phyloP scores from a whole-genome alignment of 2,329 filamentous ascomycete genomes.

The Cladosporium sp. region DNA sequence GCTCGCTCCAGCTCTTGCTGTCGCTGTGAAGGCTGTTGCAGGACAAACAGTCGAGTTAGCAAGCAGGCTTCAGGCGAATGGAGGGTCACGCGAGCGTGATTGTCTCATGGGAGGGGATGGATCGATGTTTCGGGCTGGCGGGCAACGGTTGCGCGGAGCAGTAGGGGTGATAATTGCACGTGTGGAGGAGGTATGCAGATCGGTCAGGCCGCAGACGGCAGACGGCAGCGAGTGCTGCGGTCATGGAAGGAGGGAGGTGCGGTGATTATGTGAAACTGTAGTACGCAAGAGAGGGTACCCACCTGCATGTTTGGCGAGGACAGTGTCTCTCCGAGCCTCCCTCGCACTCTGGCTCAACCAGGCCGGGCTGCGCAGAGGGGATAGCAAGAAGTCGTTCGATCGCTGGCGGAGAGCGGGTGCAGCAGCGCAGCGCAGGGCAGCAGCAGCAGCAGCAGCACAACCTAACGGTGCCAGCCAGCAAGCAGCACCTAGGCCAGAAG shows the following conservation, averaged over 20 bases:
- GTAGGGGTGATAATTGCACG: constrained; percentile 7
- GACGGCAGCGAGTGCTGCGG: constrained; percentile 3
- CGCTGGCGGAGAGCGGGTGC: constrained; percentile 8
- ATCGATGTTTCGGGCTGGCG: constrained; percentile 14
- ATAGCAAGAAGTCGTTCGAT: constrained; percentile 1
- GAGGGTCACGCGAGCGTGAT: constrained; percentile 17
- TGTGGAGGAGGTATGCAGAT: constrained; percentile 18
- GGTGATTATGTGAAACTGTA: background rate
- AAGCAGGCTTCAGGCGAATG: constrained; percentile 12
- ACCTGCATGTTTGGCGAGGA: constrained; percentile 15
- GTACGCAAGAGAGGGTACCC: constrained; percentile 11
- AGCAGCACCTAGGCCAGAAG: constrained; percentile 5
- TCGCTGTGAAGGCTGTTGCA: constrained; percentile 40
- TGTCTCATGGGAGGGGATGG: constrained; percentile 16
- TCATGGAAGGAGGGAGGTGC: background rate
- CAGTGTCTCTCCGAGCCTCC: background rate
- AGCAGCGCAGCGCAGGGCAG: constrained; percentile 1
- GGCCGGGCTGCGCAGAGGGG: background rate
- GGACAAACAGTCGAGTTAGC: constrained; percentile 6
- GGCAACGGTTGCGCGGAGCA: constrained; percentile 13
- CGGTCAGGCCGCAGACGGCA: constrained; percentile 1
- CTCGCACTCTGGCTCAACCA: background rate
- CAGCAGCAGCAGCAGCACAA: constrained; percentile 18
- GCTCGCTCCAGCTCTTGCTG: constrained; percentile 48
- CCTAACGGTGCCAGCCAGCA: constrained; percentile 3